These are phyloP conservation scores for Striga hermonthica DNA, from an alignment of 305 asterid genomes.

Conservation along the genomic window DNA sequence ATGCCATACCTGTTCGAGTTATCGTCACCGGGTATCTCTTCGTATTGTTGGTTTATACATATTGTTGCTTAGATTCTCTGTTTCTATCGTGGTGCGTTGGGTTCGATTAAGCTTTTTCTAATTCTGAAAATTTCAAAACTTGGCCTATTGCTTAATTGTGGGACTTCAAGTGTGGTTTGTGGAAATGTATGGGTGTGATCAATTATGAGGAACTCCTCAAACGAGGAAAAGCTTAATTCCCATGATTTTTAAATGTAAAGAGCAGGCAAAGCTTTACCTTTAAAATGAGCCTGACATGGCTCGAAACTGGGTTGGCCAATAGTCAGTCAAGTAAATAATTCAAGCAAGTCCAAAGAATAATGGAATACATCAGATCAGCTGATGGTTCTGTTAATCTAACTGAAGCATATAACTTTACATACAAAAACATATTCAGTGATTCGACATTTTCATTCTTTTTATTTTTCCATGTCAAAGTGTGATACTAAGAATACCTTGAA, in stretches of 20 bases:
- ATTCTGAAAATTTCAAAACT: background rate
- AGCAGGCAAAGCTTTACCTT: no score
- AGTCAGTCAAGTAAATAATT: no score
- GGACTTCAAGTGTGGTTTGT: background rate
- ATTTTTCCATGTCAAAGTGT: constrained; percentile 8
- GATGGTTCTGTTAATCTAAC: background rate
- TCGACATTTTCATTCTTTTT: background rate
- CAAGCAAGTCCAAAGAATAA: no score
- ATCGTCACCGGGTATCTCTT: constrained; percentile 60
- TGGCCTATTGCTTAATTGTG: background rate
- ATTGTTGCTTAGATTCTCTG: constrained; percentile 13
- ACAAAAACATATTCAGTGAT: background rate
- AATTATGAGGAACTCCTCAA: no score
- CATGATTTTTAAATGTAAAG: no score
- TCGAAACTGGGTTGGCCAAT: no score
- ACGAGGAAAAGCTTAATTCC: no score
- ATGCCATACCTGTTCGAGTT: constrained; percentile 59
- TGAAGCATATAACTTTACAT: background rate
- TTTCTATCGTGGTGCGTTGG: no score
- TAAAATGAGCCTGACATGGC: no score
- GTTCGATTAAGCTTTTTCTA: no score
- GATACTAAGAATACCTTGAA: background rate
- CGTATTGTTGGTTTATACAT: constrained; percentile 12
- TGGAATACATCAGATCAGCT: background rate
- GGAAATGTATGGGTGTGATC: no score